Evolutionary conservation across 228 moss, liverwort and hornwort species (phyloP), one percentile per base, ranked within the genome.

Genomic region (Sphagnum magellanicum): DNA sequence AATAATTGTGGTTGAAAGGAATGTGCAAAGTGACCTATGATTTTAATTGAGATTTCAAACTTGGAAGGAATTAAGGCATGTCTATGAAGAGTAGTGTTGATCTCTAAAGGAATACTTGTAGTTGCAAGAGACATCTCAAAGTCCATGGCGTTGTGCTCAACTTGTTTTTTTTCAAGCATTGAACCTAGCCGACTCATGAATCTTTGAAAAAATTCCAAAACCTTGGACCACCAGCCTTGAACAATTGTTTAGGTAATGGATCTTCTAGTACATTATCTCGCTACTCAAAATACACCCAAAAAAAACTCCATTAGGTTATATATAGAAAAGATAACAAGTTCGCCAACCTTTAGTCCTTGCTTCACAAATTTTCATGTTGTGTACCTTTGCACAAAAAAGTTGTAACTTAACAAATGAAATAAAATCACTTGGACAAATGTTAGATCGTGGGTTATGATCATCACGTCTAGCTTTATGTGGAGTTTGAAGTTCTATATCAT

Each of bases 371-470:
- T n/a, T n/a, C n/a, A n/a, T n/a, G n/a, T n/a, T n/a, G n/a, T n/a
- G n/a, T n/a, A n/a, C 57, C 97, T 93, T 91, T 92, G 83, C 16
- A 70, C 69, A 74, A n/a, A n/a, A n/a, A n/a, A n/a, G n/a, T n/a
- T n/a, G n/a, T n/a, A 59, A 59, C 13, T 9, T 13, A 59, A 59
- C 58, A 8, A 13, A 59, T 59, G n/a, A 13, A 59, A 59, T n/a
- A n/a, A n/a, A n/a, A n/a, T n/a, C n/a, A n/a, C n/a, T n/a, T n/a
- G 10, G 17, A 52, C 53, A 9, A 51, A 16, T 8, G 47, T 16
- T 8, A 6, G 10, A 15, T 8, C 63, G 47, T 8, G n/a, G n/a
- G n/a, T n/a, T 16, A 16, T 64, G 63, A 8, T 16, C 51, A 48
- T 17, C 15, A n/a, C 50, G 3, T 6, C 17, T 52, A 49, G 50